These are phyloP conservation scores for Tetratostichococcus sp. DNA, from an alignment of 139 green algal genomes.

Conservation along the genomic window DNA sequence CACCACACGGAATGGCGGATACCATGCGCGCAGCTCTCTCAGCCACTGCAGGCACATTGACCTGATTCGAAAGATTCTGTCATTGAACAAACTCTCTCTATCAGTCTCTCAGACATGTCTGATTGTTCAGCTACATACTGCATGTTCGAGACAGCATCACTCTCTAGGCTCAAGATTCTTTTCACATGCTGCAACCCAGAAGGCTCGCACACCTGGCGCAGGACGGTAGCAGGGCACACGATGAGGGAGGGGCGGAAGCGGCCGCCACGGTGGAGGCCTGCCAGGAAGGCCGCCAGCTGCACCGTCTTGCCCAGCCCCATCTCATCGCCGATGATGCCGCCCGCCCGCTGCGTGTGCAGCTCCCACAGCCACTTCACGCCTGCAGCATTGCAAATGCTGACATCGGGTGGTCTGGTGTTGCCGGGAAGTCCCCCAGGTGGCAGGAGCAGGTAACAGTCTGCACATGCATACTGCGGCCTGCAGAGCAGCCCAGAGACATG, in stretches of 20 bases:
- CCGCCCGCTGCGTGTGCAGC: conserved; percentile 85
- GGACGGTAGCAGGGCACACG: conserved; percentile 89
- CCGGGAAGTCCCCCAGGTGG: too few relatives aligned
- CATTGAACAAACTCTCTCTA: too few relatives aligned
- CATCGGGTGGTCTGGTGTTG: too few relatives aligned
- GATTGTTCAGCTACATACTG: too few relatives aligned
- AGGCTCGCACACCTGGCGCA: conserved; percentile 48
- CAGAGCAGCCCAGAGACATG: too few relatives aligned
- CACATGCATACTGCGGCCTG: too few relatives aligned
- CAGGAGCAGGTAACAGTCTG: background rate
- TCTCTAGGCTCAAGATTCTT: too few relatives aligned
- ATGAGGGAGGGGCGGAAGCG: conserved; percentile 78
- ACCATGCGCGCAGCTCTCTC: conserved; percentile 83
- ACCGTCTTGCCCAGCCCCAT: conserved; percentile 70
- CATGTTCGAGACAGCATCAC: too few relatives aligned
- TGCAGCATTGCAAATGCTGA: background rate
- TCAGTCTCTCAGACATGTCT: too few relatives aligned
- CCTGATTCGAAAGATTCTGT: too few relatives aligned
- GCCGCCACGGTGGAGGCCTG: conserved; percentile 65
- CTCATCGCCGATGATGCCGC: conserved; percentile 93
- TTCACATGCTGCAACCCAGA: too few relatives aligned
- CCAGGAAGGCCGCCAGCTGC: conserved; percentile 76
- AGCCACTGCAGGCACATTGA: conserved; percentile 94
- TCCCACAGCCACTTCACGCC: conserved; percentile 97
- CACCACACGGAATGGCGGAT: conserved; percentile 56